Conservation (phyloP, 305 asterid genomes). For the Andrographis paniculata region DNA sequence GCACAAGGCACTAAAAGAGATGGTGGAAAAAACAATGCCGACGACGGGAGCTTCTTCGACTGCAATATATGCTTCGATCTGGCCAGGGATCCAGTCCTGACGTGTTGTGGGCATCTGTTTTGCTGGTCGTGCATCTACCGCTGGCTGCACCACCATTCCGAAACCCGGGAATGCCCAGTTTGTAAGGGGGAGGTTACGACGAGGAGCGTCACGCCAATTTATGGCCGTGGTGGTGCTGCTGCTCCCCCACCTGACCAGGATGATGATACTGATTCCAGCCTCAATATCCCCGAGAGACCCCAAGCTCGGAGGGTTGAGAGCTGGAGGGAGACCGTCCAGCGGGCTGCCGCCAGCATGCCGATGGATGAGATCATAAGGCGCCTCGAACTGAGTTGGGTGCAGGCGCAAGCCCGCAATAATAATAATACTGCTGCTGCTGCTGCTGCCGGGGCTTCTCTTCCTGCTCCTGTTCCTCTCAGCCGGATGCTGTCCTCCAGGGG, state of each 20-base stretch:
- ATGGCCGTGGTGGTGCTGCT: conserved; percentile 31
- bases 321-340: conserved; percentile 48
- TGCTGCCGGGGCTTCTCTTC: conserved; percentile 52
- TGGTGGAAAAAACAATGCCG: conserved; percentile 23
- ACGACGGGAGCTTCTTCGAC: conserved; percentile 43
- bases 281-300: conserved; percentile 44
- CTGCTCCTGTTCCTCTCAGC: conserved; percentile 50
- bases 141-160: conserved; percentile 47
- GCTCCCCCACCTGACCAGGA: too few relatives aligned
- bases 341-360: conserved; percentile 58
- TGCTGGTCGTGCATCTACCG: conserved; percentile 58
- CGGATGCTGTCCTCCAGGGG: conserved; percentile 73
- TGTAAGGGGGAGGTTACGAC: conserved; percentile 52
- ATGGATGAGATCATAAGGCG: conserved; percentile 80
- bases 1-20: conserved; percentile 29
- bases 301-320: conserved; percentile 43
- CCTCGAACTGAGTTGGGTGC: conserved; percentile 39
- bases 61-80: conserved; percentile 54
- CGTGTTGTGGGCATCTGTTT: conserved; percentile 54
- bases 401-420: conserved; percentile 37
- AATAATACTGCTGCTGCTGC: too few relatives aligned
- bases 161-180: conserved; percentile 48
- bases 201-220: conserved; percentile 42
- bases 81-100: conserved; percentile 52
- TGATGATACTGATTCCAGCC: conserved; percentile 27